A percentile compares a stretch with the other conserved stretches of the same genome.
phyloP scores from a whole-genome alignment of 495 filamentous ascomycete species.

The Daldinia vernicosa region DNA sequence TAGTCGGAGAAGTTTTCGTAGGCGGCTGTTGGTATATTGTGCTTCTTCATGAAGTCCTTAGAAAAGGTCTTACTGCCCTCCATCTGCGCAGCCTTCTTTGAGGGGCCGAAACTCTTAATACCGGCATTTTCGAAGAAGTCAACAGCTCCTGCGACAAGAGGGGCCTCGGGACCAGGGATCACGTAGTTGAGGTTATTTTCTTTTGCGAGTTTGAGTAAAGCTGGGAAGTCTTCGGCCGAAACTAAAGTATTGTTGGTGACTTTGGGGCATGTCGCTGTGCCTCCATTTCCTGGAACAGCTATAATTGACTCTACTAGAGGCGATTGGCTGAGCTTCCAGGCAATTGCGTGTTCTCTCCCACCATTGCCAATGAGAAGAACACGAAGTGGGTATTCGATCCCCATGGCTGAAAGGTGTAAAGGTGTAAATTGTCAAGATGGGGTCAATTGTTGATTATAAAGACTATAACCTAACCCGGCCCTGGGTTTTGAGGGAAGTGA shows the following conservation, averaged over 20 bases:
- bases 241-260: constrained; percentile 74
- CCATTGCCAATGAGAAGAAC: constrained; percentile 92
- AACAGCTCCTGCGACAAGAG: constrained; percentile 90
- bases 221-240: constrained; percentile 76
- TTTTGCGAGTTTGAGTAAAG: constrained; percentile 77
- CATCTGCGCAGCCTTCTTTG: constrained; percentile 84
- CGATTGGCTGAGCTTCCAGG: constrained; percentile 92
- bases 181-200: constrained; percentile 81
- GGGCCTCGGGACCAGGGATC: constrained; percentile 90
- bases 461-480: background rate
- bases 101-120: constrained; percentile 88
- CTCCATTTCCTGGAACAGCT: constrained; percentile 85
- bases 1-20: constrained; percentile 91
- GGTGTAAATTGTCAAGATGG: background rate
- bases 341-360: constrained; percentile 91
- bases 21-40: constrained; percentile 87
- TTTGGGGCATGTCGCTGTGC: constrained; percentile 77
- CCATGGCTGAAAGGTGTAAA: constrained; percentile 35
- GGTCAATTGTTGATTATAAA: background rate
- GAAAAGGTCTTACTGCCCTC: constrained; percentile 97
- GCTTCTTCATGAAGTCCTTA: constrained; percentile 96
- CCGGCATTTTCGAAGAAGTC: constrained; percentile 81
- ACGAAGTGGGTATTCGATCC: constrained; percentile 50
- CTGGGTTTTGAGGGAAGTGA: constrained; percentile 11
- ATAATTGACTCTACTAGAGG: constrained; percentile 70